phyloP scores from a whole-genome alignment of 129 eudicot genomes.

The Chrysanthemum makinoi region DNA sequence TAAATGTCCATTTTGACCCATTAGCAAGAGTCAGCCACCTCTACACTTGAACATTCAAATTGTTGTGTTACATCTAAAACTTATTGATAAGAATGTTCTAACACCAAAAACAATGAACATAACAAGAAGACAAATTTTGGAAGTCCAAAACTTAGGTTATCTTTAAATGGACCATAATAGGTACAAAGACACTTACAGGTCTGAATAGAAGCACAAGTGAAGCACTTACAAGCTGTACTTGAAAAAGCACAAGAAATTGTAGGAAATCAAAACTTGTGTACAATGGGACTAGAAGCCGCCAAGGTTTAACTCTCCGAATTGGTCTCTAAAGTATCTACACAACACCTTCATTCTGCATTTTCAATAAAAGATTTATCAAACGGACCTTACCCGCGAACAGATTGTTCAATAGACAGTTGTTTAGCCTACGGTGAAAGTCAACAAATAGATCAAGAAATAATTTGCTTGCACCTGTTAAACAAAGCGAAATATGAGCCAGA shows the following conservation, averaged over 20 bases:
- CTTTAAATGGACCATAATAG: slow-evolving; percentile 34
- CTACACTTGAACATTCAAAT: not conserved
- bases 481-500: slow-evolving; percentile 34
- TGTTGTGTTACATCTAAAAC: not conserved
- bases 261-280: slow-evolving; percentile 69
- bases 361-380: slow-evolving; percentile 35
- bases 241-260: slow-evolving; percentile 90
- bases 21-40: not conserved
- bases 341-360: slow-evolving; percentile 56
- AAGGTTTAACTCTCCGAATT: slow-evolving; percentile 70
- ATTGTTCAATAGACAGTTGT: slow-evolving; percentile 70
- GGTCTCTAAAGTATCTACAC: slow-evolving; percentile 66
- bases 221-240: slow-evolving; percentile 76
- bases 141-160: not conserved
- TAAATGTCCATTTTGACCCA: not conserved
- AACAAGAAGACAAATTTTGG: not conserved
- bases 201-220: slow-evolving; percentile 94
- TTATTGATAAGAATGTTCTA: not conserved
- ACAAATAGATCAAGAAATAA: slow-evolving; percentile 53
- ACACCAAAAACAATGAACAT: not conserved
- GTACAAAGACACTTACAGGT: slow-evolving; percentile 90
- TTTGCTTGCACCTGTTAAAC: slow-evolving; percentile 39
- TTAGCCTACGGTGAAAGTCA: slow-evolving; percentile 60
- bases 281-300: slow-evolving; percentile 65
- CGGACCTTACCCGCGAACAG: slow-evolving; percentile 42